phyloP scores from a whole-genome alignment of 2,329 filamentous ascomycete species.

The Peltaster fructicola region DNA sequence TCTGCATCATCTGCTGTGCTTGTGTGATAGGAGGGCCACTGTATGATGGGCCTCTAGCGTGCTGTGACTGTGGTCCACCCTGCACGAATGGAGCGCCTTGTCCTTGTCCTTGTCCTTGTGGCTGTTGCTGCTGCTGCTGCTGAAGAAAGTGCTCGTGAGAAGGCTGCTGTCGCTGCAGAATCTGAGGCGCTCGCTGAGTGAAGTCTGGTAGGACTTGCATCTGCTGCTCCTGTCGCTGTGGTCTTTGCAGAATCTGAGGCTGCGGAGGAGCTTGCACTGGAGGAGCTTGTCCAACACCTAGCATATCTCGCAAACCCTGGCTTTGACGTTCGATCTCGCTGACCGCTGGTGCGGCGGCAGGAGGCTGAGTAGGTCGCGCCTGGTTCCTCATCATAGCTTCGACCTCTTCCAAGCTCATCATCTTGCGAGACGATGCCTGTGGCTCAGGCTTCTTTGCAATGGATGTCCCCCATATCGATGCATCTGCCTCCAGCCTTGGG shows the following conservation, averaged over 20 bases:
- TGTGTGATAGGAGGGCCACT: conserved; percentile 41
- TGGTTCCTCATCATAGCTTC: conserved; percentile 79
- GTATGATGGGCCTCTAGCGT: conserved; percentile 29
- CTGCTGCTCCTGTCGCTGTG: conserved; percentile 19
- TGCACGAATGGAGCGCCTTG: conserved; percentile 15
- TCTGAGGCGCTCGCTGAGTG: conserved; percentile 23
- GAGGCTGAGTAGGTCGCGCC: conserved; percentile 24
- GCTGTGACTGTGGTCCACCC: conserved; percentile 14
- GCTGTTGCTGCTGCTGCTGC: conserved; percentile 10
- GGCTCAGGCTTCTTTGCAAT: conserved; percentile 35
- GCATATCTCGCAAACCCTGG: conserved; percentile 18
- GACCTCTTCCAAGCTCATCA: conserved; percentile 93
- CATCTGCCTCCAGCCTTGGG: conserved; percentile 80
- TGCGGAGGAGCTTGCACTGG: conserved; percentile 8
- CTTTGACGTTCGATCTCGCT: conserved; percentile 13
- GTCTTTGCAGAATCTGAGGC: conserved; percentile 8
- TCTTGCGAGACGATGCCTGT: conserved; percentile 39
- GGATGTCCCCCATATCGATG: conserved; percentile 75
- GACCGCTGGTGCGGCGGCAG: conserved; percentile 6
- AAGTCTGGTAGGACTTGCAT: conserved; percentile 21
- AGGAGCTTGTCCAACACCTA: conserved; percentile 12
- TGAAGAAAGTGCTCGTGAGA: conserved; percentile 9
- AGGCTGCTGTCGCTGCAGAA: conserved; percentile 19
- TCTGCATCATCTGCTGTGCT: conserved; percentile 54
- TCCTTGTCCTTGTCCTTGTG: conserved; percentile 8